Evolutionary conservation across 805 yeast genomes (phyloP).

Genomic region (Ogataea corticis): DNA sequence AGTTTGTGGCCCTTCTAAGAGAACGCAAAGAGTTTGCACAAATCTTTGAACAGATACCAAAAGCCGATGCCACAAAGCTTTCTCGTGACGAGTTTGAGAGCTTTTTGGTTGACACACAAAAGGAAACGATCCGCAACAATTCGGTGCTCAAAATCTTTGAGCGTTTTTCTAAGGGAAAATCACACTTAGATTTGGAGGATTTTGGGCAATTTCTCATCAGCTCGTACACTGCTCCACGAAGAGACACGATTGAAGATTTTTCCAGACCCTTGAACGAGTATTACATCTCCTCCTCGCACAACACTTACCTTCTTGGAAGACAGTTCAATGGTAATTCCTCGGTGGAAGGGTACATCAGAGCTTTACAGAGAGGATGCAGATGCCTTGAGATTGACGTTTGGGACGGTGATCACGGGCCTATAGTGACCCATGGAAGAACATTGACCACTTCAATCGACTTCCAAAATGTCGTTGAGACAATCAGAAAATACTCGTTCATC

Average conservation of each 20-base stretch:
- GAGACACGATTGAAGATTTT: slow-evolving; percentile 39
- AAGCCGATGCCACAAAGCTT: slow-evolving; percentile 23
- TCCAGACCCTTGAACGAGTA: slow-evolving; percentile 79
- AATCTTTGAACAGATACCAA: slow-evolving; percentile 37
- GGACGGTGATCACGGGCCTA: slow-evolving; percentile 78
- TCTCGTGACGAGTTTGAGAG: slow-evolving; percentile 33
- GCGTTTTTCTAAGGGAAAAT: slow-evolving; percentile 34
- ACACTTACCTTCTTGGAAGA: slow-evolving; percentile 85
- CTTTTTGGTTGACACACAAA: slow-evolving; percentile 52
- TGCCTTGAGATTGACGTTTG: slow-evolving; percentile 95
- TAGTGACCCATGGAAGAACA: slow-evolving; percentile 87
- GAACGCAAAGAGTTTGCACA: slow-evolving; percentile 58
- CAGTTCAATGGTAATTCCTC: slow-evolving; percentile 88
- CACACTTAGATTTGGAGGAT: slow-evolving; percentile 27
- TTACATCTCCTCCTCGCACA: slow-evolving; percentile 90
- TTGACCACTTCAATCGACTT: slow-evolving; percentile 75
- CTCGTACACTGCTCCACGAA: slow-evolving; percentile 29
- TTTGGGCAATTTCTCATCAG: slow-evolving; percentile 36
- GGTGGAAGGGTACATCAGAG: slow-evolving; percentile 84
- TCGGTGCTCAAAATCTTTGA: slow-evolving; percentile 38
- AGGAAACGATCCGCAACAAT: slow-evolving; percentile 37
- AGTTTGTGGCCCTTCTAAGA: slow-evolving; percentile 69
- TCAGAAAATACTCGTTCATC: slow-evolving; percentile 86
- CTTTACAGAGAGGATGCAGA: slow-evolving; percentile 87
- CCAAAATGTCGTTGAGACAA: slow-evolving; percentile 65